Evolutionary conservation across 139 green algal genomes (phyloP).

Genomic region (Limnomonas spitsbergensis): DNA sequence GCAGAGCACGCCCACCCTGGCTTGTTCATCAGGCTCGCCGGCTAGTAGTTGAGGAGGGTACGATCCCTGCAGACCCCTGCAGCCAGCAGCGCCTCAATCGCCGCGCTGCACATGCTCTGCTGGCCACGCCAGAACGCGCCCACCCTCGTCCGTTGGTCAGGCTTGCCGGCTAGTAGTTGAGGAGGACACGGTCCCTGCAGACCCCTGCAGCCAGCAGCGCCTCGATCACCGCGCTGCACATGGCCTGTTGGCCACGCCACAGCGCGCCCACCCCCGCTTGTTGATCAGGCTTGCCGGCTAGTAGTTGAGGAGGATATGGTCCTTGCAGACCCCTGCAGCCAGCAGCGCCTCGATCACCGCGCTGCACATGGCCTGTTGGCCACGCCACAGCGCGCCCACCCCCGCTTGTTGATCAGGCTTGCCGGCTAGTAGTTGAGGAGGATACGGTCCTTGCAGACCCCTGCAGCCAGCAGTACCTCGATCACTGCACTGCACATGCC

Average conservation of each 20-base stretch:
- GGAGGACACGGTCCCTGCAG: constrained; percentile 30
- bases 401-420: too few species aligned
- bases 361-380: constrained; percentile 84
- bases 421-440: constrained; percentile 44
- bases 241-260: constrained; percentile 85
- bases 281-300: too few species aligned
- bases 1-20: constrained; percentile 61
- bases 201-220: constrained; percentile 39
- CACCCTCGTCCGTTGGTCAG: constrained; percentile 25
- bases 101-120: constrained; percentile 75
- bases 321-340: constrained; percentile 18
- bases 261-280: constrained; percentile 52
- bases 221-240: constrained; percentile 68
- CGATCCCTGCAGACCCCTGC: constrained; percentile 25
- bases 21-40: too few species aligned
- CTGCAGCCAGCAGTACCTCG: constrained; percentile 42
- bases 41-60: constrained; percentile 43
- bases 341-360: constrained; percentile 59
- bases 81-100: constrained; percentile 57
- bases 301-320: constrained; percentile 43
- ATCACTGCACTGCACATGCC: constrained; percentile 77
- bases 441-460: constrained; percentile 32
- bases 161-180: too few species aligned
- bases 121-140: constrained; percentile 80
- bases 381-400: constrained; percentile 73